Conservation (phyloP, 306 rosid species). For the Inga oerstediana region DNA sequence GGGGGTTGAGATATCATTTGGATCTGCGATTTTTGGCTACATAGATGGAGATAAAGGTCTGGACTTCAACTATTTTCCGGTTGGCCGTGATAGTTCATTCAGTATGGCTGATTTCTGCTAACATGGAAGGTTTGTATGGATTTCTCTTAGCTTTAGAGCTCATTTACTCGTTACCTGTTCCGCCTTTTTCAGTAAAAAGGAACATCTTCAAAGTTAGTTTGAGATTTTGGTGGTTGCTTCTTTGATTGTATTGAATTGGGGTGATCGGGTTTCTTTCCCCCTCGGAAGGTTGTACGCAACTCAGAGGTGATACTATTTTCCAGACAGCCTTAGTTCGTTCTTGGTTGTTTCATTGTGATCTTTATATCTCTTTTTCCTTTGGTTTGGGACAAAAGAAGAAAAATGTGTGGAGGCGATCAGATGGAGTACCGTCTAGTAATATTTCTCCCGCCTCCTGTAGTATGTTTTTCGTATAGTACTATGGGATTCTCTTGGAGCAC, state of each 20-base stretch:
- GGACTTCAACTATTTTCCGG: slow-evolving; percentile 57
- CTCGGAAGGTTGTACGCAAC: not conserved
- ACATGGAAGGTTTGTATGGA: slow-evolving; percentile 86
- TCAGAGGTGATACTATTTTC: not conserved
- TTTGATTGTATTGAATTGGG: slow-evolving; percentile 20
- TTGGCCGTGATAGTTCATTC: slow-evolving; percentile 62
- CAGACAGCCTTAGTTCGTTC: not conserved
- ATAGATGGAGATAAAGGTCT: slow-evolving; percentile 62
- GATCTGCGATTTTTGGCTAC: slow-evolving; percentile 77
- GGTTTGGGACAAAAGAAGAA: slow-evolving; percentile 10
- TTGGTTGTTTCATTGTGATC: slow-evolving; percentile 9
- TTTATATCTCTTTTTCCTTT: not conserved
- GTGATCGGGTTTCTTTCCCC: slow-evolving; percentile 27
- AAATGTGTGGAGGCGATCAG: slow-evolving; percentile 23
- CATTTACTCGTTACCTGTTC: slow-evolving; percentile 12
- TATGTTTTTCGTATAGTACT: not conserved
- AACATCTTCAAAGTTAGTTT: not conserved
- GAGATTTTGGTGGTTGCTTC: slow-evolving; percentile 8
- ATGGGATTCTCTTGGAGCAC: not conserved
- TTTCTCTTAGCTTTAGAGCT: not conserved
- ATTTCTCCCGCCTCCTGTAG: slow-evolving; percentile 9
- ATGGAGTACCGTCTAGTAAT: slow-evolving; percentile 5
- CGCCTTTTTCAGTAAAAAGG: not conserved
- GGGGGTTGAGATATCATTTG: slow-evolving; percentile 56
- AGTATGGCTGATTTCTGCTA: slow-evolving; percentile 80